Evolutionary conservation across 192 early-diverging fungal species (phyloP).

Genomic region (Chytriomyces hyalinus): DNA sequence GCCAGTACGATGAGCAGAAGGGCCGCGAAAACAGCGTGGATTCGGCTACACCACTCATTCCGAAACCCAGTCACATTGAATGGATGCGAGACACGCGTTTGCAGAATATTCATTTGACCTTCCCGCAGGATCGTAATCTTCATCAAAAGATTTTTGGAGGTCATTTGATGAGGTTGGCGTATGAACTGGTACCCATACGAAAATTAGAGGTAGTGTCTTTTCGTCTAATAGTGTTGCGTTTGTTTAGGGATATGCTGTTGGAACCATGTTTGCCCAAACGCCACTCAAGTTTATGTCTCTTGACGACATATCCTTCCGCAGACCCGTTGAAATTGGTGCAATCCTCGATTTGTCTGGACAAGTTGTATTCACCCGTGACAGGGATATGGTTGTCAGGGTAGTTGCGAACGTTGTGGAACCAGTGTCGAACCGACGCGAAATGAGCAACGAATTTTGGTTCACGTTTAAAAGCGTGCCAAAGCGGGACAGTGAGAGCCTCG

Average conservation of each 20-base stretch:
- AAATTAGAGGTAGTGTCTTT: too few relatives aligned
- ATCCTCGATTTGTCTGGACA: conserved; percentile 72
- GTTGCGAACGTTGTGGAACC: conserved; percentile 80
- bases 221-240: not conserved
- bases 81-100: conserved; percentile 83
- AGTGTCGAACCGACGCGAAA: conserved; percentile 57
- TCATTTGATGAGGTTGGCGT: conserved; percentile 82
- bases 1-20: conserved; percentile 58
- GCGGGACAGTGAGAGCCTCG: conserved; percentile 7
- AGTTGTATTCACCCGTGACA: conserved; percentile 71
- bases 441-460: conserved; percentile 86
- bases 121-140: conserved; percentile 65
- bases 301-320: conserved; percentile 69
- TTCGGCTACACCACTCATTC: not conserved
- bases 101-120: conserved; percentile 68
- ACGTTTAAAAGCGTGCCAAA: conserved; percentile 61
- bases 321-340: conserved; percentile 76
- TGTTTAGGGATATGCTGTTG: conserved; percentile 77
- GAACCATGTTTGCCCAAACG: conserved; percentile 65
- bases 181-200: conserved; percentile 33
- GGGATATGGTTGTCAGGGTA: conserved; percentile 50
- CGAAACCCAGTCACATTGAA: conserved; percentile 43
- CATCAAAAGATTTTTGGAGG: conserved; percentile 60
- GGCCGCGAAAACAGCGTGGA: conserved; percentile 5
- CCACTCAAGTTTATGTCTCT: conserved; percentile 60